These are phyloP conservation scores for Lepidium sativum DNA, from an alignment of 345 rosid species.

Conservation along the genomic window DNA sequence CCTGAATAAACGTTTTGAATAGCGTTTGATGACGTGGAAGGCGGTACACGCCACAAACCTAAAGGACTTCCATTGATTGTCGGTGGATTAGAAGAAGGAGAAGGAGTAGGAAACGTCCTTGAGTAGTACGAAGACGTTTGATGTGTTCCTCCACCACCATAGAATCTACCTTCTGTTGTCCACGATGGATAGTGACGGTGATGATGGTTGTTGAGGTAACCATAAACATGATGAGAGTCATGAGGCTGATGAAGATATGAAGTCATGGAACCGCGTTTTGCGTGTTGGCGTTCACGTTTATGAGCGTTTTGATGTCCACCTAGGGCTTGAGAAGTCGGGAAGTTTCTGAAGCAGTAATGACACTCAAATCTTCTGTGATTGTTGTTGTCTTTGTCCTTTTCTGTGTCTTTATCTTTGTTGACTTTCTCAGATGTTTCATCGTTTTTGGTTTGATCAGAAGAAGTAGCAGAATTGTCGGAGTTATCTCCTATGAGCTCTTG, in stretches of 20 bases:
- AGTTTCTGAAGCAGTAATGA: conserved; percentile 90
- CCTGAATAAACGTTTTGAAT: conserved; percentile 21
- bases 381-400: conserved; percentile 31
- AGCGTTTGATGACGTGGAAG: conserved; percentile 29
- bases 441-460: conserved; percentile 12
- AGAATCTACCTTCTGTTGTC: conserved; percentile 38
- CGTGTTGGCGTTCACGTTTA: conserved; percentile 94
- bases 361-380: conserved; percentile 69
- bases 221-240: conserved; percentile 46
- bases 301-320: conserved; percentile 99
- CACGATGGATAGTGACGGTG: conserved; percentile 43
- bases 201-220: conserved; percentile 17
- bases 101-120: conserved; percentile 16
- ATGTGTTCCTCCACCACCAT: conserved; percentile 40
- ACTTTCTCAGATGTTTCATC: conserved; percentile 28
- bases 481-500: conserved; percentile 46
- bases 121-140: conserved; percentile 46
- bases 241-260: conserved; percentile 42
- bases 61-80: conserved; percentile 64
- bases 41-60: conserved; percentile 67
- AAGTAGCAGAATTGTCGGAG: neutral
- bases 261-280: conserved; percentile 70
- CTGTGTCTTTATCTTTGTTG: conserved; percentile 29
- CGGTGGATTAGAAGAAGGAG: conserved; percentile 31
- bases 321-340: conserved; percentile 96